Evolutionary conservation across 148 eudicot genomes (phyloP).

Genomic region (Persicaria maculosa): DNA sequence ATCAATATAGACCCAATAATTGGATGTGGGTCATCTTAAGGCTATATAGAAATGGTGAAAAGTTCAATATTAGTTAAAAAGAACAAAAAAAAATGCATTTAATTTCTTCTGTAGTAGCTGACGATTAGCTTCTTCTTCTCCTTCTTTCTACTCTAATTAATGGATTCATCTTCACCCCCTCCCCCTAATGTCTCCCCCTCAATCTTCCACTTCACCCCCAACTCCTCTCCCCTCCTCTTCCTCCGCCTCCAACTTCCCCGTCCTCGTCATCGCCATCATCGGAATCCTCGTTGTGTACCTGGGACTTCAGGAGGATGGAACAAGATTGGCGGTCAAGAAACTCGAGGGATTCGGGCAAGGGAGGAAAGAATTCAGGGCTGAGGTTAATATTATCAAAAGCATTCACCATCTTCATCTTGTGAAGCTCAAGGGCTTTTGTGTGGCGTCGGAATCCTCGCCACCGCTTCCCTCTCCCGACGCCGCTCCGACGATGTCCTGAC

Average conservation of each 20-base stretch:
- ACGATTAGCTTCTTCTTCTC: too few relatives aligned
- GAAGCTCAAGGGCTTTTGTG: constrained; percentile 76
- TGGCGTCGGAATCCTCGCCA: constrained; percentile 67
- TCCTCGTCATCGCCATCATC: constrained; percentile 65
- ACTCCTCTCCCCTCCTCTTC: background rate
- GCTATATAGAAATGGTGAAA: background rate
- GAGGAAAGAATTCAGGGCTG: constrained; percentile 89
- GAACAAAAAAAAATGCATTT: background rate
- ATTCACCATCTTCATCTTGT: constrained; percentile 88
- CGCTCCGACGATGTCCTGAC: constrained; percentile 9
- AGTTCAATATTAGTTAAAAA: constrained; percentile 7
- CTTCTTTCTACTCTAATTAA: too few relatives aligned
- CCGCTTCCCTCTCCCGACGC: constrained; percentile 24
- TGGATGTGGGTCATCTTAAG: constrained; percentile 8
- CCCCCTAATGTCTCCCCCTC: background rate
- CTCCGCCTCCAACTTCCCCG: constrained; percentile 36
- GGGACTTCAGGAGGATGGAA: constrained; percentile 63
- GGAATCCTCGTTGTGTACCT: too few relatives aligned
- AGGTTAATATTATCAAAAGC: constrained; percentile 91
- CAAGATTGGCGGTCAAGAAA: constrained; percentile 68
- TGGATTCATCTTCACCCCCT: background rate
- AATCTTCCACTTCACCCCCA: background rate
- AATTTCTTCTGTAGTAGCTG: background rate
- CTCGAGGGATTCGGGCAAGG: constrained; percentile 95
- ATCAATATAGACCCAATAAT: constrained; percentile 6